Evolutionary conservation across 2,329 filamentous ascomycete genomes (phyloP), one percentile per base, ranked within the genome.

Genomic region (Lachnellula willkommii): DNA sequence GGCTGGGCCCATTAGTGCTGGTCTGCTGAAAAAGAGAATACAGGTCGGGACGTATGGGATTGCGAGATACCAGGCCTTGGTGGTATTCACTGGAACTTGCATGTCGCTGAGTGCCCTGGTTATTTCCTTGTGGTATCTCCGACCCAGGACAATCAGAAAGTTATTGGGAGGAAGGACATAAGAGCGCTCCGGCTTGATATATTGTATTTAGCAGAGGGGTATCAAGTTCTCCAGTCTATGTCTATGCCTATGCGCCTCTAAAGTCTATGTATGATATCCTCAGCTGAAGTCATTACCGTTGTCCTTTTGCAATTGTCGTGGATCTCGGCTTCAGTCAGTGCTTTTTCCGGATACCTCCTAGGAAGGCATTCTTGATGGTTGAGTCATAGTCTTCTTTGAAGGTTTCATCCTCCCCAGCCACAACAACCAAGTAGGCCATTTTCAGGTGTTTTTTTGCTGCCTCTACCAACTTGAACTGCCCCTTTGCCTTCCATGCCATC

Each of bases 1-100:
- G 6, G 64, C 64, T 4, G 68, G 68, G 0, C 68, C 68, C 1
- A 62, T 70, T 11, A 69, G 68, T 48, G 62, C 65, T 0, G 61
- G 53, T 32, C 53, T 70, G 54, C 52, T 70, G 39, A 50, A 54
- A n/a, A 20, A 35, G 22, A 46, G 20, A 4, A 45, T 57, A n/a
- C 36, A 24, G 12, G 11, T 52, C 2, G 55, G 26, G 14, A 48
- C 39, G 28, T 65, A 64, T 60, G 63, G 60, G 2, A 51, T 58
- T 15, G 28, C 35, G 7, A 63, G 46, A 42, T 65, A 60, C 42
- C 56, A 58, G 22, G 45, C 47, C 22, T 12, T 65, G 36, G 56
- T 65, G 12, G 52, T 63, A 5, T 65, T 65, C 28, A 65, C 61
- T 1, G 63, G 63, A 8, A 39, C 47, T 24, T 62, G 55, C 20